Conservation (phyloP, 805 yeast genomes). For the Lachancea sp. region DNA sequence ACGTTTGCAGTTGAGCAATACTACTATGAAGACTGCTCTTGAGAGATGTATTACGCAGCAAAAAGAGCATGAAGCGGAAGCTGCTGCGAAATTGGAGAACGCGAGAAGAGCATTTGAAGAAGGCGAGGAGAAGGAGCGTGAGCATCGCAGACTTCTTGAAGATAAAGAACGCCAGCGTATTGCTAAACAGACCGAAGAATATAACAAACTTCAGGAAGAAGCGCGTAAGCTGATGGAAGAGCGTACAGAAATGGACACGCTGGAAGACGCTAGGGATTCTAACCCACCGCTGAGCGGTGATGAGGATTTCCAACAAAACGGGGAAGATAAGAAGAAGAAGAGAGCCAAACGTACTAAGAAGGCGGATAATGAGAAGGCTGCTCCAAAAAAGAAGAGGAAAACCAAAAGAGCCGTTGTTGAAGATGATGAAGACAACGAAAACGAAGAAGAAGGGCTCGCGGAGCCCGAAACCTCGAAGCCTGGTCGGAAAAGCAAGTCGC, state of each 20-base stretch:
- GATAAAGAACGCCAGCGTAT: slow-evolving; percentile 41
- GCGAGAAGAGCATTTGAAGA: slow-evolving; percentile 64
- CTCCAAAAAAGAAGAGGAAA: slow-evolving; percentile 33
- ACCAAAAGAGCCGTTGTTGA: slow-evolving; percentile 41
- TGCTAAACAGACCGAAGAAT: slow-evolving; percentile 48
- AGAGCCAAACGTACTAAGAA: slow-evolving; percentile 23
- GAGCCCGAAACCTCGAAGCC: slow-evolving; percentile 27
- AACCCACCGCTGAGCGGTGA: slow-evolving; percentile 32
- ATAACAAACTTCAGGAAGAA: slow-evolving; percentile 46
- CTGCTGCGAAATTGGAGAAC: slow-evolving; percentile 57
- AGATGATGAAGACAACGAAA: slow-evolving; percentile 34
- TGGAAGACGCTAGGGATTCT: slow-evolving; percentile 36
- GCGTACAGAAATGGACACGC: slow-evolving; percentile 41
- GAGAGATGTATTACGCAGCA: slow-evolving; percentile 69
- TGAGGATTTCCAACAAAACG: slow-evolving; percentile 31
- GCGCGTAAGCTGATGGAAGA: slow-evolving; percentile 53
- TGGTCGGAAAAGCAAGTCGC: slow-evolving; percentile 14
- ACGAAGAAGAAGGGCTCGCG: slow-evolving; percentile 14
- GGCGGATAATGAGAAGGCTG: slow-evolving; percentile 17
- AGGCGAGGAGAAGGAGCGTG: slow-evolving; percentile 43
- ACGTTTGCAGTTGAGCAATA: slow-evolving; percentile 79
- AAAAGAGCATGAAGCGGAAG: slow-evolving; percentile 51
- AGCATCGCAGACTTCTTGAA: slow-evolving; percentile 42
- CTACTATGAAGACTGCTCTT: slow-evolving; percentile 66
- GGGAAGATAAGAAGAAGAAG: slow-evolving; percentile 24